Evolutionary conservation across 2,329 filamentous ascomycete species (phyloP).

Genomic region (Penicillium sp.): DNA sequence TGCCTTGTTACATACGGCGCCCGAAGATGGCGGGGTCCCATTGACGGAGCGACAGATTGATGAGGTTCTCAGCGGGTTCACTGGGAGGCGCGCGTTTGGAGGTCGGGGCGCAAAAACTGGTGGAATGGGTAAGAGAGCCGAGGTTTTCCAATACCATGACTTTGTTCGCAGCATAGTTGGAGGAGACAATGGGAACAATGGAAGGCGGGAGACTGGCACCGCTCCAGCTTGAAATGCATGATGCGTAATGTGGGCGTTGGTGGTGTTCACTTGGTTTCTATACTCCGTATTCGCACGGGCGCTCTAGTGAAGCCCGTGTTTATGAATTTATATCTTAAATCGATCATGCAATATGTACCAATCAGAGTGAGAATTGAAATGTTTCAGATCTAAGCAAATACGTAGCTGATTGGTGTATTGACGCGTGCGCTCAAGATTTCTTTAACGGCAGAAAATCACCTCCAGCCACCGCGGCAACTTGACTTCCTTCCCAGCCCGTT

Average conservation of each 20-base stretch:
- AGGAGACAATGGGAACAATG: conserved; percentile 31
- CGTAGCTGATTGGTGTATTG: background rate
- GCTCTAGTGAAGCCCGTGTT: background rate
- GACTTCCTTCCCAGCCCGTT: conserved; percentile 2
- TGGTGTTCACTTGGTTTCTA: conserved; percentile 3
- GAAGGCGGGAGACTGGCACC: conserved; percentile 17
- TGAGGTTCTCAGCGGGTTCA: conserved; percentile 82
- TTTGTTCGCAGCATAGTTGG: conserved; percentile 75
- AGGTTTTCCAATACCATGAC: conserved; percentile 92
- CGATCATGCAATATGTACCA: background rate
- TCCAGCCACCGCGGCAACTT: conserved; percentile 20
- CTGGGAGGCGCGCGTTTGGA: conserved; percentile 75
- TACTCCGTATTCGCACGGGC: background rate
- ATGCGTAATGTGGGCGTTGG: conserved; percentile 15
- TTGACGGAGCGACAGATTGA: conserved; percentile 77
- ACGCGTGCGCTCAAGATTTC: conserved; percentile 19
- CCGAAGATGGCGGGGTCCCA: conserved; percentile 66
- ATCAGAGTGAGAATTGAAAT: background rate
- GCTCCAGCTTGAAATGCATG: conserved; percentile 14
- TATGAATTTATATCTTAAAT: background rate
- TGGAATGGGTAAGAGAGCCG: conserved; percentile 65
- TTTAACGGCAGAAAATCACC: conserved; percentile 25
- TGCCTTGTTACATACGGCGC: conserved; percentile 77
- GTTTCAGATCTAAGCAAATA: background rate
- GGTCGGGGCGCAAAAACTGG: conserved; percentile 37